phyloP scores from a whole-genome alignment of 352 stramenopile species.

The Globisporangium megalacanthum region DNA sequence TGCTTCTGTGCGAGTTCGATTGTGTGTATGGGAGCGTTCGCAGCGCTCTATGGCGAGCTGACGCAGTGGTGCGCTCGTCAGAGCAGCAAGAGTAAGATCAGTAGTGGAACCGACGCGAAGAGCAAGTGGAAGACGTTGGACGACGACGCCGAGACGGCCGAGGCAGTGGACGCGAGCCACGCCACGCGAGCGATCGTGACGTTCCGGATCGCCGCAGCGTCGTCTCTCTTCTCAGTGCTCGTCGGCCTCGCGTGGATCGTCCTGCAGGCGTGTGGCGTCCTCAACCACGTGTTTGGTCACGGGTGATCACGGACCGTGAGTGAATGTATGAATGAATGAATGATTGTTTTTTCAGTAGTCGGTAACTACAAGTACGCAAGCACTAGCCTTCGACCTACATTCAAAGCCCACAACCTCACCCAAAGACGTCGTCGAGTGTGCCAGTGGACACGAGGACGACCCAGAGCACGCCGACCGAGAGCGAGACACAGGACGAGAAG shows the following conservation, averaged over 20 bases:
- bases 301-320: conserved; percentile 3
- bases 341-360: neutral
- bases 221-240: conserved; percentile 45
- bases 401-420: conserved; percentile 13
- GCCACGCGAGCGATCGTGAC: conserved; percentile 13
- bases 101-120: neutral
- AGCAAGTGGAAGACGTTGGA: conserved; percentile 2
- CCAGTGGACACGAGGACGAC: conserved; percentile 58
- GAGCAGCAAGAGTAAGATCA: neutral
- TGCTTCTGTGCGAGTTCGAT: conserved; percentile 86
- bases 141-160: conserved; percentile 5
- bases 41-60: conserved; percentile 70
- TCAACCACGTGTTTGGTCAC: conserved; percentile 60
- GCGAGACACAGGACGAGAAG: conserved; percentile 63
- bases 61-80: conserved; percentile 25
- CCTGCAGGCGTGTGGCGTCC: conserved; percentile 46
- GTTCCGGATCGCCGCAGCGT: conserved; percentile 45
- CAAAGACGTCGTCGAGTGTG: conserved; percentile 68
- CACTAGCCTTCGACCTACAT: neutral
- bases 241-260: conserved; percentile 71
- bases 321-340: neutral
- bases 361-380: no score
- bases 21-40: conserved; percentile 86
- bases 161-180: conserved; percentile 6
- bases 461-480: conserved; percentile 65